Percentiles rank a stretch among this genome's conserved stretches.
These are phyloP conservation scores for Nicotiana otophora DNA, from an alignment of 257 asterid species.

Conservation along the genomic window DNA sequence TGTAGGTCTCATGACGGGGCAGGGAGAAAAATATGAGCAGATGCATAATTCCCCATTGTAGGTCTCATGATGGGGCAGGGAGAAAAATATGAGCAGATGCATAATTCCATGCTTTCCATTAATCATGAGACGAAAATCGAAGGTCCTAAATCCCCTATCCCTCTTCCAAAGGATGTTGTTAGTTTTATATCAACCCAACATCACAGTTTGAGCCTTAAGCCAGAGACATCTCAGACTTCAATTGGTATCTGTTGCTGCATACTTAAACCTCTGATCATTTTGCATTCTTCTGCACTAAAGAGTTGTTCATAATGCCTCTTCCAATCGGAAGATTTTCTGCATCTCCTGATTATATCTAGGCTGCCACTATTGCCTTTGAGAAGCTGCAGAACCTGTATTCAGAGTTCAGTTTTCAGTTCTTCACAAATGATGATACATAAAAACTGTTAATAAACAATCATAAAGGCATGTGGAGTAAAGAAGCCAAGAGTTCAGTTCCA, in stretches of 20 bases:
- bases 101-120: not conserved
- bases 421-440: not conserved
- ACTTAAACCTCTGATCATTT: conserved; percentile 14
- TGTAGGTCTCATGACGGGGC: too few relatives aligned
- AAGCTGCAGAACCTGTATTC: conserved; percentile 55
- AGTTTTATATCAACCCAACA: not conserved
- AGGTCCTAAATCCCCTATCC: not conserved
- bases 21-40: too few relatives aligned
- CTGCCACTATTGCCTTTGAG: conserved; percentile 85
- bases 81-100: not conserved
- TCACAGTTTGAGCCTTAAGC: not conserved
- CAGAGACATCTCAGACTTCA: conserved; percentile 21
- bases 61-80: not conserved
- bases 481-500: not conserved
- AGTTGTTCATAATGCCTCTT: conserved; percentile 70
- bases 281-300: conserved; percentile 56
- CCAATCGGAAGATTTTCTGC: conserved; percentile 70
- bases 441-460: not conserved
- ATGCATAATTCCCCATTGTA: too few relatives aligned
- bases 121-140: not conserved
- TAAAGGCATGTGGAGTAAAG: not conserved
- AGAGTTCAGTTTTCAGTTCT: not conserved
- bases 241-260: conserved; percentile 18
- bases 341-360: conserved; percentile 53
- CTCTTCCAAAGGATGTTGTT: not conserved